Evolutionary conservation across 2,329 filamentous ascomycete species (phyloP).

Genomic region (Incumbomyces lentus): DNA sequence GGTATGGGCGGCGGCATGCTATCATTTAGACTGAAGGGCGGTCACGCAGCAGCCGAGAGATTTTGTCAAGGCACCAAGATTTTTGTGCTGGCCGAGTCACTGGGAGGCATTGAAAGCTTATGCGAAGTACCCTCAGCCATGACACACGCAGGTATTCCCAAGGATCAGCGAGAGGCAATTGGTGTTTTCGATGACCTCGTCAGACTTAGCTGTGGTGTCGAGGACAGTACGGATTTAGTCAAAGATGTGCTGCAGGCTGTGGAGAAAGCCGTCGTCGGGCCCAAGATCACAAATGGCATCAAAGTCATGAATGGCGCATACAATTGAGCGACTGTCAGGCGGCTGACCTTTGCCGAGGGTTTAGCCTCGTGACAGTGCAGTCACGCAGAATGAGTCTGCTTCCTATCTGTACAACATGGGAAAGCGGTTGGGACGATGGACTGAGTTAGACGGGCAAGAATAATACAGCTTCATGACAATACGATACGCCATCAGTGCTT

Average conservation of each 20-base stretch:
- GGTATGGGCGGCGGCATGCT: conserved; percentile 97
- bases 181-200: conserved; percentile 94
- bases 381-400: no score
- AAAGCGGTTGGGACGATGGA: no score
- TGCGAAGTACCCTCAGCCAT: conserved; percentile 89
- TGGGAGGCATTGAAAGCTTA: conserved; percentile 86
- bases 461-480: no score
- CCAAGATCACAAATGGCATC: conserved; percentile 9
- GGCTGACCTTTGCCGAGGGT: no score
- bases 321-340: no score
- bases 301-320: background rate
- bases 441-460: no score
- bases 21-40: conserved; percentile 85
- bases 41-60: conserved; percentile 70
- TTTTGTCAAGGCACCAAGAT: conserved; percentile 87
- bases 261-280: conserved; percentile 56
- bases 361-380: no score
- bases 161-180: conserved; percentile 78
- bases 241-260: conserved; percentile 74
- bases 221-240: conserved; percentile 76
- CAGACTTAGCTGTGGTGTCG: conserved; percentile 83
- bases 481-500: no score
- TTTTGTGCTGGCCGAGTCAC: conserved; percentile 84
- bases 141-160: conserved; percentile 93
- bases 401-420: no score